A percentile compares a stretch with the other conserved stretches of the same genome.
Conservation (phyloP, 2,329 filamentous ascomycete species). For the Neurospora sp. region DNA sequence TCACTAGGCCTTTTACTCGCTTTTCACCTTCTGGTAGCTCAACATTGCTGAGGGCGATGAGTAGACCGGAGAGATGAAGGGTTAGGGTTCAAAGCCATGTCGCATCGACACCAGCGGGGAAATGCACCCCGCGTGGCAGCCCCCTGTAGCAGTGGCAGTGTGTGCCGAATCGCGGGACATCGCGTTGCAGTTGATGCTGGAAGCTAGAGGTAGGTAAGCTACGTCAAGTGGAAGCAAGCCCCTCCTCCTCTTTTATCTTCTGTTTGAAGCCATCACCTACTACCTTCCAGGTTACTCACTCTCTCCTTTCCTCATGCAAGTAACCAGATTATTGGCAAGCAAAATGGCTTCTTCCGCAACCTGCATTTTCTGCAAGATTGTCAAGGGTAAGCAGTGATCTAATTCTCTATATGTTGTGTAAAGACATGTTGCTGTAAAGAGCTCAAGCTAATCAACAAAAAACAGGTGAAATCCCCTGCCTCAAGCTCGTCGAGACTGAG, state of each 20-base stretch:
- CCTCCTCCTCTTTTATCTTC: background rate
- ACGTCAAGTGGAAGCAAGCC: background rate
- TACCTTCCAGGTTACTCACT: background rate
- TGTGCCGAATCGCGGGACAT: background rate
- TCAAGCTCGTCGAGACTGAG: slow-evolving; percentile 93
- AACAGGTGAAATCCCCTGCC: slow-evolving; percentile 83
- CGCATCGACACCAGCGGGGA: background rate
- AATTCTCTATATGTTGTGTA: background rate
- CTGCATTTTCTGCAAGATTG: slow-evolving; percentile 97
- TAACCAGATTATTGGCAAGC: slow-evolving; percentile 23
- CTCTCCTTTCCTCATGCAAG: background rate
- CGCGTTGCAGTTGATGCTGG: background rate
- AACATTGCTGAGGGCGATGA: background rate
- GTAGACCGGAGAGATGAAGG: background rate
- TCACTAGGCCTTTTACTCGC: background rate
- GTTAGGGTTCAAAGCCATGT: background rate
- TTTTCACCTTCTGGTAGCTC: background rate
- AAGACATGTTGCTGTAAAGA: background rate
- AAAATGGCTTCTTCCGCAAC: slow-evolving; percentile 40
- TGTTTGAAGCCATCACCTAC: background rate
- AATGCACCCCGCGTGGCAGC: background rate
- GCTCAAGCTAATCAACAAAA: slow-evolving; percentile 1
- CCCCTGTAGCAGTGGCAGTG: background rate
- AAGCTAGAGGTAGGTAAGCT: background rate
- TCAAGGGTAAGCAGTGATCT: slow-evolving; percentile 54